Percentiles rank a stretch among this genome's conserved stretches.
These are phyloP conservation scores for Tricholoma sp. DNA, from an alignment of 768 basidiomycete genomes.

Conservation along the genomic window DNA sequence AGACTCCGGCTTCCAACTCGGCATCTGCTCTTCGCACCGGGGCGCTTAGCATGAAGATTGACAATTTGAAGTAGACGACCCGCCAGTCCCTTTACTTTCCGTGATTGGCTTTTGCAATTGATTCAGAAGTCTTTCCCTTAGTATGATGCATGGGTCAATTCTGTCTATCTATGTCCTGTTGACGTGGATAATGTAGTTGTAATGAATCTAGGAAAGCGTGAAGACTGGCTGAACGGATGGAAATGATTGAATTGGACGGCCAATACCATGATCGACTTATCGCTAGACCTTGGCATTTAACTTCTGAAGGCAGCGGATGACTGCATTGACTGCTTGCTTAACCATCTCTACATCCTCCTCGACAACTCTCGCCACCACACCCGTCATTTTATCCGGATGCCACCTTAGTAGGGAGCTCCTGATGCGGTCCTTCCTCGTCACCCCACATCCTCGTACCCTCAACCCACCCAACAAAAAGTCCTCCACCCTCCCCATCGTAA, in stretches of 20 bases:
- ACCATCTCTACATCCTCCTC: slow-evolving; percentile 42
- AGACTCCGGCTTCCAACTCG: neutral
- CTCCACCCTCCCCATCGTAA: slow-evolving; percentile 37
- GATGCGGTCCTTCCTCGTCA: slow-evolving; percentile 47
- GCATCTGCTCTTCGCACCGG: too few relatives aligned
- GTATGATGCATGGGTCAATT: too few relatives aligned
- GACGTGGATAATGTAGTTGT: too few relatives aligned
- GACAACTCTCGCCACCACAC: slow-evolving; percentile 36
- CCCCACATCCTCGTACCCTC: slow-evolving; percentile 33
- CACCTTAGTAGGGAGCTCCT: slow-evolving; percentile 59
- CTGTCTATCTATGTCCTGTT: too few relatives aligned
- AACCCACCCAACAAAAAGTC: slow-evolving; percentile 47
- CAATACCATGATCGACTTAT: too few relatives aligned
- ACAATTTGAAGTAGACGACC: too few relatives aligned
- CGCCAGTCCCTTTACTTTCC: too few relatives aligned
- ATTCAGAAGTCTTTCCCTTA: too few relatives aligned
- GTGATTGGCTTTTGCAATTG: too few relatives aligned
- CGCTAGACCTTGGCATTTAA: slow-evolving; percentile 18
- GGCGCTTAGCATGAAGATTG: too few relatives aligned
- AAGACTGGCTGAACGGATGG: neutral
- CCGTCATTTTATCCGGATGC: slow-evolving; percentile 62
- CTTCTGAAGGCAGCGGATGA: slow-evolving; percentile 31
- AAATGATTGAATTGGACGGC: too few relatives aligned
- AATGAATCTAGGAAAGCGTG: neutral
- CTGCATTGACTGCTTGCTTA: slow-evolving; percentile 39